These are phyloP conservation scores for Carex kokanica DNA, from an alignment of 176 grass and related monocot genomes.

Conservation along the genomic window DNA sequence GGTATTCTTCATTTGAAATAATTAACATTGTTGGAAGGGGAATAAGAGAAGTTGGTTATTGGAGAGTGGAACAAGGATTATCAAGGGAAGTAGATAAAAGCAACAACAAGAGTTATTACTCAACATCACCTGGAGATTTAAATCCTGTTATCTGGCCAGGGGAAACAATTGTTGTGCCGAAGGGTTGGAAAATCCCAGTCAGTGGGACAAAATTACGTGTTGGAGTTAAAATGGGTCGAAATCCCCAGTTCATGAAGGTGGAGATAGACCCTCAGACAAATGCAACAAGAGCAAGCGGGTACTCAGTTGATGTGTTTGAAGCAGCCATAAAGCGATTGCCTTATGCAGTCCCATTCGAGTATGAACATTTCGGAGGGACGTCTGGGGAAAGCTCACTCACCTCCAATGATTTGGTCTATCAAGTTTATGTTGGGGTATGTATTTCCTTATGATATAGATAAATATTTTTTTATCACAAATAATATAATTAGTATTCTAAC, in stretches of 20 bases:
- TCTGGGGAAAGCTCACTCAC: slow-evolving; percentile 3
- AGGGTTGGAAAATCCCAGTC: slow-evolving; percentile 32
- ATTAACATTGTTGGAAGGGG: too few species aligned
- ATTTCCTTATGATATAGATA: too few species aligned
- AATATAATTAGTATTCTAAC: too few species aligned
- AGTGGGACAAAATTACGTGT: slow-evolving; percentile 32
- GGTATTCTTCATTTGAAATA: too few species aligned
- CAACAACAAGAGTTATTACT: background rate
- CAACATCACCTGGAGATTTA: background rate
- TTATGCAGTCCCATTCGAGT: slow-evolving; percentile 31
- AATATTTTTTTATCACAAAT: too few species aligned
- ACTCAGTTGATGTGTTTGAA: slow-evolving; percentile 33
- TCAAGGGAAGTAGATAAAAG: background rate
- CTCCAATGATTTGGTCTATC: slow-evolving; percentile 36
- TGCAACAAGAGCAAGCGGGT: slow-evolving; percentile 17
- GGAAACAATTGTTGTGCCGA: slow-evolving; percentile 13
- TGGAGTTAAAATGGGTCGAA: slow-evolving; percentile 25
- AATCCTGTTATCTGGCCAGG: slow-evolving; percentile 38
- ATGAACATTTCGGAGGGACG: slow-evolving; percentile 15
- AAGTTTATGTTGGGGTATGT: slow-evolving; percentile 34
- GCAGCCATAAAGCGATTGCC: slow-evolving; percentile 30
- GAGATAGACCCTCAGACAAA: slow-evolving; percentile 22
- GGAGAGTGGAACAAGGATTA: slow-evolving; percentile 32
- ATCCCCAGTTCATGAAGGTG: slow-evolving; percentile 26
- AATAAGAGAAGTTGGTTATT: too few species aligned